Evolutionary conservation across 2,329 filamentous ascomycete species (phyloP).

Genomic region (Alternaria sp.): DNA sequence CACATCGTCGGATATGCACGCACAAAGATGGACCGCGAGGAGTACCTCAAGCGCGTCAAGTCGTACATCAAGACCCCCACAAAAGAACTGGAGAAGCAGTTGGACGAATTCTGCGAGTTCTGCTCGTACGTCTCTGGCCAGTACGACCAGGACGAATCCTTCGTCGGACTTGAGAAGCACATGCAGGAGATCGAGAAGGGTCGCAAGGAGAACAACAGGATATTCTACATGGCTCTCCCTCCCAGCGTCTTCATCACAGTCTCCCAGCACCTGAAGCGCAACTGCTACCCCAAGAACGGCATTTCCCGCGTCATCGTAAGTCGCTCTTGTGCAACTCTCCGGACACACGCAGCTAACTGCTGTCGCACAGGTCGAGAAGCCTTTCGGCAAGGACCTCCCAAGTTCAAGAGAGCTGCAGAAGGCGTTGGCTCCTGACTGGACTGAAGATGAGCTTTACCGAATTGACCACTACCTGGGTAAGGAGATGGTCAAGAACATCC

Average conservation of each 20-base stretch:
- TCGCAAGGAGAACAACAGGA: constrained; percentile 81
- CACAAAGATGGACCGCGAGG: constrained; percentile 98
- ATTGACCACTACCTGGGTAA: constrained; percentile 99
- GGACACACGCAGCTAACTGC: constrained; percentile 21
- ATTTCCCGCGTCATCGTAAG: constrained; percentile 92
- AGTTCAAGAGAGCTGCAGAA: constrained; percentile 95
- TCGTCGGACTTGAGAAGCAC: constrained; percentile 83
- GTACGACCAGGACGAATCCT: constrained; percentile 96
- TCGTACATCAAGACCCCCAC: constrained; percentile 99
- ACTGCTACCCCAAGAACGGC: constrained; percentile 91
- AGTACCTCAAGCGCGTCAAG: constrained; percentile 92
- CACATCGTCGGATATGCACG: constrained; percentile 98
- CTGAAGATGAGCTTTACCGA: constrained; percentile 97
- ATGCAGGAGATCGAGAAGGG: constrained; percentile 84
- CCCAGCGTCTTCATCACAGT: constrained; percentile 98
- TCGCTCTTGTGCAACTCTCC: constrained; percentile 4
- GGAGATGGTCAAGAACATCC: constrained; percentile 99
- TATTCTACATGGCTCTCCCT: constrained; percentile 99
- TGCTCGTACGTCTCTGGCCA: constrained; percentile 97
- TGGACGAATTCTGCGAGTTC: constrained; percentile 84
- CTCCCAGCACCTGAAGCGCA: constrained; percentile 94
- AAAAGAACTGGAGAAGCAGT: constrained; percentile 94
- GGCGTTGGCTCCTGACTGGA: constrained; percentile 96
- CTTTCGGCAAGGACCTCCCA: constrained; percentile 94
- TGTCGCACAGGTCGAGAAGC: constrained; percentile 84